Evolutionary conservation across 768 basidiomycete genomes (phyloP).

Genomic region (Infundibulicybe gibba): DNA sequence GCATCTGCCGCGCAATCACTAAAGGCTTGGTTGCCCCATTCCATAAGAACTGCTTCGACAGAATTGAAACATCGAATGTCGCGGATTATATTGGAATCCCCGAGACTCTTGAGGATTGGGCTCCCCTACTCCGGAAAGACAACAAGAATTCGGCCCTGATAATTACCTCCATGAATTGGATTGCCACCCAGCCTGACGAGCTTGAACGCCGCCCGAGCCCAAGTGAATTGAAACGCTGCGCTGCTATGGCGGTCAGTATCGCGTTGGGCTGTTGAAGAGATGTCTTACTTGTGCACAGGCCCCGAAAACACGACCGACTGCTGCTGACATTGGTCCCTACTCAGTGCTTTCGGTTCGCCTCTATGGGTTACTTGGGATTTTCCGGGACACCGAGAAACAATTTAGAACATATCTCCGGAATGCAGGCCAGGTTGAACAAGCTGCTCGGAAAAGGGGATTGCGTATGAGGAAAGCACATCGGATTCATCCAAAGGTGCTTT

Average conservation of each 20-base stretch:
- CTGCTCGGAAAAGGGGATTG: conserved; percentile 15
- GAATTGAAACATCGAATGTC: conserved; percentile 24
- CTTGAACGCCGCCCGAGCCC: background rate
- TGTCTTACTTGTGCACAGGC: background rate
- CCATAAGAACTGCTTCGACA: conserved; percentile 21
- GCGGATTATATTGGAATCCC: conserved; percentile 17
- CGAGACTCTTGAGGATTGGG: conserved; percentile 23
- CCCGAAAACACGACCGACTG: background rate
- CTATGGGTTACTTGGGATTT: conserved; percentile 13
- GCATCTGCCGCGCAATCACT: conserved; percentile 24
- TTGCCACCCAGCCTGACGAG: conserved; percentile 6
- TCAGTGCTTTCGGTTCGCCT: background rate
- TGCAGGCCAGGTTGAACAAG: conserved; percentile 8
- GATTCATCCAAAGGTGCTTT: conserved; percentile 22
- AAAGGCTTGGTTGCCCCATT: conserved; percentile 18
- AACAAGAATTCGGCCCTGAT: conserved; percentile 21
- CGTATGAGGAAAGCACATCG: conserved; percentile 15
- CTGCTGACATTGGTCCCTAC: background rate
- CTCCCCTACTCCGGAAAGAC: conserved; percentile 19
- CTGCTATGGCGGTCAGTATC: conserved; percentile 12
- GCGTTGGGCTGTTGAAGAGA: background rate
- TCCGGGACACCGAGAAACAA: conserved; percentile 18
- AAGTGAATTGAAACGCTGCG: conserved; percentile 8
- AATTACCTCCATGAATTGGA: conserved; percentile 26
- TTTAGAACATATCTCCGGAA: conserved; percentile 21